A percentile compares a stretch with the other conserved stretches of the same genome.
Conservation (phyloP, 2,329 filamentous ascomycete genomes). For the Cercospora sojina region DNA sequence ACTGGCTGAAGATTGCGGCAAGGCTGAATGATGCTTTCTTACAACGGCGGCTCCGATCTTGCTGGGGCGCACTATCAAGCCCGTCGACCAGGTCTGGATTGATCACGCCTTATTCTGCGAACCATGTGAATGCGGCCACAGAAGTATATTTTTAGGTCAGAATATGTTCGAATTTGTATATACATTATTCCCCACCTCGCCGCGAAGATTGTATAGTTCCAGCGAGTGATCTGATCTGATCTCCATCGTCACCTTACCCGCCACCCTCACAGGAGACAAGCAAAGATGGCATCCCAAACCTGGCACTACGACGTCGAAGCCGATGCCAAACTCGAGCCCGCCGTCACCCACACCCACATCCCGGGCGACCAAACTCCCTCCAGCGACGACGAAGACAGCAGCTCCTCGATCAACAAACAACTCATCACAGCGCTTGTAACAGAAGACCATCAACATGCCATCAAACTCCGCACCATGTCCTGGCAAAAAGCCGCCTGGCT, state of each 20-base stretch:
- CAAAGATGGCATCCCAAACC: slow-evolving; percentile 1
- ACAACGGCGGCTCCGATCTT: slow-evolving; percentile 5
- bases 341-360: neutral
- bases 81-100: slow-evolving; percentile 3
- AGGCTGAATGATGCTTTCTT: slow-evolving; percentile 1
- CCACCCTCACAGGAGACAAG: neutral
- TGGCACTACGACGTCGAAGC: slow-evolving; percentile 5
- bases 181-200: neutral
- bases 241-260: neutral
- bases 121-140: neutral
- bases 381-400: slow-evolving; percentile 7
- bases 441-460: slow-evolving; percentile 50
- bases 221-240: neutral
- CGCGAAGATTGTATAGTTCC: neutral
- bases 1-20: slow-evolving; percentile 4
- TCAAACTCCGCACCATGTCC: slow-evolving; percentile 54
- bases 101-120: slow-evolving; percentile 14
- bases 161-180: neutral
- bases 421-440: slow-evolving; percentile 29
- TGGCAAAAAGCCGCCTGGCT: slow-evolving; percentile 55
- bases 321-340: neutral
- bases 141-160: neutral
- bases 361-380: neutral
- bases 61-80: neutral
- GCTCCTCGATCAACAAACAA: slow-evolving; percentile 21